phyloP scores from a whole-genome alignment of 768 basidiomycete species.

The Psilocybe azurescens region DNA sequence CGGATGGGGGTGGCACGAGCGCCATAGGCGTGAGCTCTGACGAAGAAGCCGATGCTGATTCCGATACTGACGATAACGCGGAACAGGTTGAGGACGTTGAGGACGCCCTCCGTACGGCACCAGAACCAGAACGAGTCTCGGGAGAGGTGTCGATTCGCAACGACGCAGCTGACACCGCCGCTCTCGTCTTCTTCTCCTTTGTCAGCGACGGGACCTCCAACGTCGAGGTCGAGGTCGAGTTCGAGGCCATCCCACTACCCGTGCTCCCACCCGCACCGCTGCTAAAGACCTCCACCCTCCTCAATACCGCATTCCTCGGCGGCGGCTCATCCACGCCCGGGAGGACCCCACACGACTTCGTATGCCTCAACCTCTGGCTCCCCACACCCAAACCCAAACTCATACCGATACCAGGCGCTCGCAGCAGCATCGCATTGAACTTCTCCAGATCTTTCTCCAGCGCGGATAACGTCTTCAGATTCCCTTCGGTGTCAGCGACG shows the following conservation, averaged over 20 bases:
- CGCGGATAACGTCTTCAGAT: slow-evolving; percentile 15
- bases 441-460: slow-evolving; percentile 25
- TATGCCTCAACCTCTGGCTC: slow-evolving; percentile 13
- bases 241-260: too few species aligned
- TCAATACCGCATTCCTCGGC: slow-evolving; percentile 7
- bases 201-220: background rate
- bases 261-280: background rate
- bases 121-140: background rate
- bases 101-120: background rate
- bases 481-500: background rate
- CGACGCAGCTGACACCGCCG: background rate
- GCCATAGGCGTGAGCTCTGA: background rate
- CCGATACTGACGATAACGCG: background rate
- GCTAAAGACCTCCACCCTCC: slow-evolving; percentile 8
- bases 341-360: slow-evolving; percentile 21
- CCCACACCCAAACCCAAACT: too few species aligned
- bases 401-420: too few species aligned
- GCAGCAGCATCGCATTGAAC: slow-evolving; percentile 24
- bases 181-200: background rate
- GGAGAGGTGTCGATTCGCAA: background rate
- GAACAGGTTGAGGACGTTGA: background rate
- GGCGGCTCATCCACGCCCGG: slow-evolving; percentile 17
- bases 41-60: background rate
- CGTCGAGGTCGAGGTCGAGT: too few species aligned
- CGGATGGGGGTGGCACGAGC: background rate